These are phyloP conservation scores for Fusarium keratoplasticum DNA, from an alignment of 2,329 filamentous ascomycete species.

Conservation along the genomic window DNA sequence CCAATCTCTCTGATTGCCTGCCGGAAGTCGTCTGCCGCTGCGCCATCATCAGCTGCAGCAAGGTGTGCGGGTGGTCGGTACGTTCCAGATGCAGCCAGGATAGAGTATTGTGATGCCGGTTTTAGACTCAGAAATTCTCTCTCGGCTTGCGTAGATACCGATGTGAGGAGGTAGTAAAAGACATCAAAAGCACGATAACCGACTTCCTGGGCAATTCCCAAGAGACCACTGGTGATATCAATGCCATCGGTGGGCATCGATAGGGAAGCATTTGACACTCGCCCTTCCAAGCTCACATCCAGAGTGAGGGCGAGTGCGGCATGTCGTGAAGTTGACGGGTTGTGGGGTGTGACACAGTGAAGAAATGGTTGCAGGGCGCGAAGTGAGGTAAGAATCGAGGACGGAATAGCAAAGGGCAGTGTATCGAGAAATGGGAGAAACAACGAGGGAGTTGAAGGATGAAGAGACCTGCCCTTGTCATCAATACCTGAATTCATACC, in stretches of 20 bases:
- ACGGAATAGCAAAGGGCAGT: constrained; percentile 83
- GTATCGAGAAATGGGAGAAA: constrained; percentile 83
- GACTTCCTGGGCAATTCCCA: constrained; percentile 82
- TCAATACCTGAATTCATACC: not conserved
- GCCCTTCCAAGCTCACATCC: constrained; percentile 85
- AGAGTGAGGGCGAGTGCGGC: constrained; percentile 84
- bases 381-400: constrained; percentile 80
- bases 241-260: constrained; percentile 89
- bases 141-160: constrained; percentile 87
- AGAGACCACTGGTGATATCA: constrained; percentile 82
- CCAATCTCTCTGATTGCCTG: constrained; percentile 89
- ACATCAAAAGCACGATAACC: constrained; percentile 96
- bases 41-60: constrained; percentile 90
- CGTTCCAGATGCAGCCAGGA: constrained; percentile 86
- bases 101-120: constrained; percentile 78
- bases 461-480: constrained; percentile 74
- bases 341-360: constrained; percentile 86
- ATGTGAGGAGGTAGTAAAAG: constrained; percentile 95
- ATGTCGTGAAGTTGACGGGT: constrained; percentile 85
- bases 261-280: constrained; percentile 78
- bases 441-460: constrained; percentile 87
- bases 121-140: constrained; percentile 88
- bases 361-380: constrained; percentile 88
- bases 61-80: constrained; percentile 89
- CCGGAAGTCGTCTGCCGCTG: constrained; percentile 92